Base-by-base conservation (phyloP, 1,284 basidiomycete species). In the Caloboletus inedulis region DNA sequence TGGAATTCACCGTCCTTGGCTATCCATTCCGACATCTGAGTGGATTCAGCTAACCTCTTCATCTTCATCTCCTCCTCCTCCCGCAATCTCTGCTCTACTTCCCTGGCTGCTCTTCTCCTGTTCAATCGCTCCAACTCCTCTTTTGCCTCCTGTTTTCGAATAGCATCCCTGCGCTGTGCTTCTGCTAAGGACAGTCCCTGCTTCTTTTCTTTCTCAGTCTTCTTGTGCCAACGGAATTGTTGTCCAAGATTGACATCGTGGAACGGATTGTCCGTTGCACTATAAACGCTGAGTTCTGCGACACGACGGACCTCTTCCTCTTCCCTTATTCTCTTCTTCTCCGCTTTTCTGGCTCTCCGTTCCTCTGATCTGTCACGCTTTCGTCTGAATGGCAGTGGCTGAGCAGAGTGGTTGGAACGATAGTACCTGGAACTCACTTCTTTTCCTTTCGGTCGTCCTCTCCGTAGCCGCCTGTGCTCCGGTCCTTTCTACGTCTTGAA, bases 211-310 rank as follows among this genome's bases (percentile, higher is more conserved):
- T 94, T 94, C 69, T 99, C 96, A 34, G 86, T 82, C 76, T 99
- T 99, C 79, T 99, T 99, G 72, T 94, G 91, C 97, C 97, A 99
- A 54, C 89, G 85, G 72, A 99, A 99, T 69, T 94, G 91, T 65
- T 98, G 91, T 21, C 86, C 88, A 27, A 98, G 83, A 69, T 98
- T 98, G 56, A 92, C 86, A 66, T 99, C 96, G 71, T 98, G 91
- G 77, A 99, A 99, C 0, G 96, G 96, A 66, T 99, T 99, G 76
- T 94, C 91, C 7, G 85, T 87, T 36, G 93, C 91, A 61, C 92
- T 94, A 76, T 98, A 98, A 56, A 94, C 86, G 60, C 91, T 92
- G 37, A 95, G 78, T 69, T 92, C 89, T 7, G 93, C 92, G 9
- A 94, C 84, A 63, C 89, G 85, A 37, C 92, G 85, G 21, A 89